Evolutionary conservation across 1,284 basidiomycete species (phyloP), one percentile per base, ranked within the genome.

Genomic region (Ganoderma lingzhi): DNA sequence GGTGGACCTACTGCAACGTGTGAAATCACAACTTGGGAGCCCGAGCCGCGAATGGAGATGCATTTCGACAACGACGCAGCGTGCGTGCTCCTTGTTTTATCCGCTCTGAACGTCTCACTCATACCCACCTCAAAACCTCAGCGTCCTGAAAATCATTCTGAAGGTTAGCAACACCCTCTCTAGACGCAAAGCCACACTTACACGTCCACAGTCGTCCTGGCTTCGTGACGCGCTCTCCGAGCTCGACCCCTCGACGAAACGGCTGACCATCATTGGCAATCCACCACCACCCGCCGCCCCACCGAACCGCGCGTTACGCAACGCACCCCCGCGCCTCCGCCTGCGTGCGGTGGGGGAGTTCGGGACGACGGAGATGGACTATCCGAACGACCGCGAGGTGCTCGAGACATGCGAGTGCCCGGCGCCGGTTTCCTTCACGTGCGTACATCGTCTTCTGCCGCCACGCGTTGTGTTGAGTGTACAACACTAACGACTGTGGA

Each of bases 331-430:
- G 23, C 85, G 91, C 74, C 87, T 97, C 63, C 87, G 93, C 23
- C 90, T 97, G 61, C 89, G 91, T 69, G 94, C 93, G 0, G 86
- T 85, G 9, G 95, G 95, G 1, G 88, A 90, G 56, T 93, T 94
- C 78, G 96, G 95, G 6, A 93, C 87, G 68, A 93, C 93, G 1
- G 93, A 96, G 94, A 93, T 97, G 90, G 96, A 98, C 79, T 97
- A 96, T 73, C 94, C 95, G 0, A 95, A 96, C 75, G 96, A 97
- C 76, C 85, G 87, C 63, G 95, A 97, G 65, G 94, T 97, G 0
- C 86, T 98, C 55, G 95, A 97, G 80, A 88, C 90, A 0, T 96
- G 96, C 76, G 93, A 96, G 73, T 97, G 96, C 78, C 84, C 81
- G 12, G 82, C 84, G 48, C 80, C 82, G 8, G 86, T 95, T n/a